Evolutionary conservation across 176 grass and related monocot species (phyloP).

Genomic region (Miscanthus lutarioriparius): DNA sequence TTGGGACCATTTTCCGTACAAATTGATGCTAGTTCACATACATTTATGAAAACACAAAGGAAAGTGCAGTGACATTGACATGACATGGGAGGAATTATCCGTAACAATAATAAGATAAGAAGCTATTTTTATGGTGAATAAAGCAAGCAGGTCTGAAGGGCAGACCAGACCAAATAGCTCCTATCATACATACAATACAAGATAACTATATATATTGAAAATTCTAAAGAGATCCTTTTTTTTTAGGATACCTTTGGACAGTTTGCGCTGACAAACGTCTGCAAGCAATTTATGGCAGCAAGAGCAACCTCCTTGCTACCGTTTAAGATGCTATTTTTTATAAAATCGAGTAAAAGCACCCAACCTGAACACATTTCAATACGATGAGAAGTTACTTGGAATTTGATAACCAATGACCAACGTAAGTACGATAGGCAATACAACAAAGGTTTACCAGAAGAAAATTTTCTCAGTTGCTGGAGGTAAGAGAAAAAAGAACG

Average conservation of each 20-base stretch:
- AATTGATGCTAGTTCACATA: neutral
- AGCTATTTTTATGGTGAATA: neutral
- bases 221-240: neutral
- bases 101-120: neutral
- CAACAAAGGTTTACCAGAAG: constrained; percentile 61
- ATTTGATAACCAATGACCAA: constrained; percentile 22
- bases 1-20: neutral
- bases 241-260: constrained; percentile 74
- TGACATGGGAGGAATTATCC: neutral
- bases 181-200: neutral
- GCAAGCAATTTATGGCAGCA: constrained; percentile 95
- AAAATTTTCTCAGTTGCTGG: constrained; percentile 81
- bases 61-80: constrained; percentile 5
- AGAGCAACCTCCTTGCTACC: constrained; percentile 99
- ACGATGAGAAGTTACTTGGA: constrained; percentile 8
- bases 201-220: neutral
- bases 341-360: constrained; percentile 78
- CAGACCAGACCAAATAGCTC: neutral
- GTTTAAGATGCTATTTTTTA: constrained; percentile 86
- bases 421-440: neutral
- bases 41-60: neutral
- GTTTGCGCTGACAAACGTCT: constrained; percentile 82
- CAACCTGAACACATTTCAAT: constrained; percentile 63
- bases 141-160: neutral
- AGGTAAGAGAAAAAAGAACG: constrained; percentile 95